Base-by-base conservation (phyloP, 306 rosid species). In the Mimosa pudica region DNA sequence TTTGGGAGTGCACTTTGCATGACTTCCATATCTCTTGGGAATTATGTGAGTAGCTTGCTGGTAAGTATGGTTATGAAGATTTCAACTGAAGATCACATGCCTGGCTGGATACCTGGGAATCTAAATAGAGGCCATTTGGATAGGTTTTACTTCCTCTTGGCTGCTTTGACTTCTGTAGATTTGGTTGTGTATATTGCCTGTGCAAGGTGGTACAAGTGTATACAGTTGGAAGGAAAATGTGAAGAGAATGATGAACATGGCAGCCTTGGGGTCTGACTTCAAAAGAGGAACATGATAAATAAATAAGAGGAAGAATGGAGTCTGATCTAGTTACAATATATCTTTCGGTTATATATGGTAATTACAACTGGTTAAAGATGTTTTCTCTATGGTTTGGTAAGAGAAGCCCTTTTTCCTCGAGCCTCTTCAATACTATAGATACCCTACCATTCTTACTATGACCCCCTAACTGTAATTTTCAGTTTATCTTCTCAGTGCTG, bases 61-160 rank as follows among this genome's bases (percentile, higher is more conserved):
- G 99, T 96, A 36, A 91, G 92, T 46, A 84, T 96, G 88, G 98
- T 96, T 63, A 96, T 96, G 96, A 93, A 93, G 89, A 86, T 96
- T 79, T 96, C 99, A 11, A 91, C 99, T 0, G 94, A 82, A 82
- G 94, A 93, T 83, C 89, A 91, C 88, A 86, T 91, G 98, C 89
- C 96, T 0, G 99, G 99, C 55, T 96, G 99, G 99, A 96, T 96
- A 84, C 99, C 99, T 0, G 98, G 93, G 80, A 93, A 96, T 87
- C 99, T 96, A 72, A 96, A 96, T 87, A 91, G 74, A 81, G 99
- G 99, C 70, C 99, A 96, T 67, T 84, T 96, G 6, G 98, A 96
- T 55, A 82, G 99, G 83, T 96, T 96, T 79, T 96, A 73, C 92
- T 96, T 96, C 87, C 99, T 96, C 85, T 73, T 96, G 81, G 99